Percentiles rank a stretch among this genome's conserved stretches.
phyloP scores from a whole-genome alignment of 257 asterid genomes.

The Marsdenia floribunda region DNA sequence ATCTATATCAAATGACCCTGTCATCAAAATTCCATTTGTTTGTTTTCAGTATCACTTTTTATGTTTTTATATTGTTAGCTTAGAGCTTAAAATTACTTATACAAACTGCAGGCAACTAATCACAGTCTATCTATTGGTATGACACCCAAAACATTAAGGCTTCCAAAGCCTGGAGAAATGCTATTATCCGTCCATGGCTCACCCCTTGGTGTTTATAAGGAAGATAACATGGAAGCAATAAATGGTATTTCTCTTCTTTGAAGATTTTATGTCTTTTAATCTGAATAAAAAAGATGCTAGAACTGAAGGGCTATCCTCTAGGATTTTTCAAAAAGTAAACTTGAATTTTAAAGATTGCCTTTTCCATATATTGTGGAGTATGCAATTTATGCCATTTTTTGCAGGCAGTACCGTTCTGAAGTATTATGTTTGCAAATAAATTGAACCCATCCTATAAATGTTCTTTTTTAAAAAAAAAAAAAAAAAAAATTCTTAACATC shows the following conservation, averaged over 20 bases:
- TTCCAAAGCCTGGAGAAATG: conserved; percentile 80
- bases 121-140: conserved; percentile 65
- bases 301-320: neutral
- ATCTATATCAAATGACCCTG: neutral
- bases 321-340: neutral
- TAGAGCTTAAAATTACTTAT: neutral
- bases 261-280: neutral
- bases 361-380: neutral
- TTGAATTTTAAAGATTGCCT: neutral
- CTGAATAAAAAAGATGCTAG: neutral
- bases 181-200: conserved; percentile 91
- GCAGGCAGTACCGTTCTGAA: neutral
- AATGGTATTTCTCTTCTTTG: conserved; percentile 41
- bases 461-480: too few species aligned
- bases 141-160: conserved; percentile 73
- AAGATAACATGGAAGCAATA: conserved; percentile 92
- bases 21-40: neutral
- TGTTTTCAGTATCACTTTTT: neutral
- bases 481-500: neutral
- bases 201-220: conserved; percentile 84
- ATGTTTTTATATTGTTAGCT: neutral
- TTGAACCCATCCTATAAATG: neutral
- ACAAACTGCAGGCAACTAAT: conserved; percentile 45
- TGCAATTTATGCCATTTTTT: neutral
- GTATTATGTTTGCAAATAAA: neutral